Evolutionary conservation across 2,329 filamentous ascomycete genomes (phyloP), one percentile per base, ranked within the genome.

Genomic region (Aspergillus brunneoviolaceus): DNA sequence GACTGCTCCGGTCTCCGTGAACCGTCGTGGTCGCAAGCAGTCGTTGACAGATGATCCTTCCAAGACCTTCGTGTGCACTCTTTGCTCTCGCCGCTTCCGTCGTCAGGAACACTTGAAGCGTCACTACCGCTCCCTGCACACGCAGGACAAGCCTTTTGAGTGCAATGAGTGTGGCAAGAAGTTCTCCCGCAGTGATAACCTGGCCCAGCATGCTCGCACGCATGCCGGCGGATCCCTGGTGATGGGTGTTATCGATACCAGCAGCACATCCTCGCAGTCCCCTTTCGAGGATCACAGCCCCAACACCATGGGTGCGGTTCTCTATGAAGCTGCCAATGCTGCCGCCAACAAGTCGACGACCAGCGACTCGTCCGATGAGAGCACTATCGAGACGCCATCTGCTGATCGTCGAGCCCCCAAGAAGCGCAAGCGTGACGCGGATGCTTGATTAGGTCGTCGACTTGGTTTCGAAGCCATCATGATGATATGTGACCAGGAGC

Each of bases 111-210:
- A 99, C 74, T 87, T 99, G 62, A 99, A 99, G 87, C 91, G 95
- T 64, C 95, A 99, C 83, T 96, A 96, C 84, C 89, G 95, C 69
- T 98, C 95, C 60, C 91, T 99, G 51, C 95, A 99, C 84, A 99
- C 95, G 1, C 89, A 96, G 74, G 95, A 98, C 76, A 99, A 98
- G 87, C 95, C 95, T 5, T 99, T 98, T 72, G 92, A 96, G 81
- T 99, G 95, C 84, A 86, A 88, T 67, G 94, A 99, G 81, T 99
- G 95, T 73, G 94, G 95, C 70, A 99, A 99, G 89, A 97, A 96
- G 83, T 99, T 98, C 81, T 98, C 94, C 21, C 89, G 95, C 70
- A 96, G 91, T 69, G 95, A 99, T 80, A 99, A 99, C 82, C 86
- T 99, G 16, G 91, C 92, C 25, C 95, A 99, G 80, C 95, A 99